A percentile compares a stretch with the other conserved stretches of the same genome.
Evolutionary conservation across 2,329 filamentous ascomycete species (phyloP).

Genomic region (Alternaria metachromatica): DNA sequence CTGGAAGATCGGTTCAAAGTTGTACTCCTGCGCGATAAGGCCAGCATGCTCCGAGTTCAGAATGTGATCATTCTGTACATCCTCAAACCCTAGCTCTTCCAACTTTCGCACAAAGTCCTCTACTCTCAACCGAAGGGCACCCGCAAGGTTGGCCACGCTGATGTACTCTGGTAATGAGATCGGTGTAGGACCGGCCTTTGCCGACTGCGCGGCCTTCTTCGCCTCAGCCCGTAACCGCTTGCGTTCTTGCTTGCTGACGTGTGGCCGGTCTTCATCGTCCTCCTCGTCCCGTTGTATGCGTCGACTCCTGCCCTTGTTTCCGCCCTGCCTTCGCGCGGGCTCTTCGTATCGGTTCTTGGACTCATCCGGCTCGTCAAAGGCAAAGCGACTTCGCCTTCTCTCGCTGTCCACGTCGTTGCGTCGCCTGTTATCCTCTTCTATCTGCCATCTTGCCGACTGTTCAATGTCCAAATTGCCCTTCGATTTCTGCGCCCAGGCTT

Average conservation of each 20-base stretch:
- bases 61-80: slow-evolving; percentile 80
- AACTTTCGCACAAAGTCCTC: slow-evolving; percentile 77
- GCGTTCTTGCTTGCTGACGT: slow-evolving; percentile 35
- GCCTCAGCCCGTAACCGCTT: slow-evolving; percentile 44
- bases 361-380: slow-evolving; percentile 26
- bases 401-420: slow-evolving; percentile 28
- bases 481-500: slow-evolving; percentile 33
- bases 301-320: slow-evolving; percentile 22
- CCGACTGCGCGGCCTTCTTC: slow-evolving; percentile 42
- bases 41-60: slow-evolving; percentile 90
- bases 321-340: slow-evolving; percentile 34
- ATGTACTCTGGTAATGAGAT: slow-evolving; percentile 91
- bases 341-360: slow-evolving; percentile 40
- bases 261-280: slow-evolving; percentile 31
- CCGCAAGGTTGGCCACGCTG: slow-evolving; percentile 81
- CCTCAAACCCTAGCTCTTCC: slow-evolving; percentile 89
- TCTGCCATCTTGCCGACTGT: slow-evolving; percentile 11
- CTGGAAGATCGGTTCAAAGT: slow-evolving; percentile 83
- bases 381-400: slow-evolving; percentile 35
- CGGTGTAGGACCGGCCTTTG: slow-evolving; percentile 39
- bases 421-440: slow-evolving; percentile 23
- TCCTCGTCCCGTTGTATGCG: slow-evolving; percentile 33
- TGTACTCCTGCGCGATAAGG: slow-evolving; percentile 89
- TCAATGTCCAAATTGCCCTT: slow-evolving; percentile 21
- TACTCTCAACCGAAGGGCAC: slow-evolving; percentile 73